Evolutionary conservation across 108 stramenopile genomes (phyloP), one percentile per base, ranked within the genome.

Genomic region (Cyclostephanos tholiformis): DNA sequence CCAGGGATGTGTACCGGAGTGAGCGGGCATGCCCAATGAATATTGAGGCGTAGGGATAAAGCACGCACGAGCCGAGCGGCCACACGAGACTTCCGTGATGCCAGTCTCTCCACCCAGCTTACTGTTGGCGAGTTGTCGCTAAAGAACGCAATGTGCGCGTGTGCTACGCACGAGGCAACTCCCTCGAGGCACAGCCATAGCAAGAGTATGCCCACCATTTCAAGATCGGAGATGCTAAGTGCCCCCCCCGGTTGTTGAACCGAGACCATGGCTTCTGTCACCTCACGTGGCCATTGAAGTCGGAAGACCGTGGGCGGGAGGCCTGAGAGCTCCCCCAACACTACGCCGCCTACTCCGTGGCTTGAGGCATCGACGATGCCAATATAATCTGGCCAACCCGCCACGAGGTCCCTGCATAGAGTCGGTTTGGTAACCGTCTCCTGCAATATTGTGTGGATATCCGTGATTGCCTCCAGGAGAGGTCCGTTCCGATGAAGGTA

Each of bases 161-260:
- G 12, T 17, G 6, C 2, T 1, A 19, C 8, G 4, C 2, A 12
- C 0, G 1, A 0, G 22, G 38, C 23, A 0, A 41, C n/a, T 0
- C 41, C 50, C 38, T 63, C 71, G 44, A 72, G 30, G 1, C 63
- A 51, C 6, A 72, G 51, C 71, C 71, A 72, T 14, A 53, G 16
- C 22, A 72, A n/a, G 0, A 72, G 32, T 0, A 72, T 19, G 4
- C 68, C 82, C 0, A 49, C 82, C 52, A 79, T 62, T 48, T 83
- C 82, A 39, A 83, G 51, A 27, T 83, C 74, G 0, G 73, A 65
- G 2, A 32, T 32, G 32, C 32, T 32, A 32, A 32, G 32, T 4
- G 4, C 2, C 32, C 32, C 32, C 32, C 32, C 3, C 32, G 32
- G 32, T 2, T 32, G 2, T 32, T 32, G 6, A 3, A 17, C 59